phyloP scores from a whole-genome alignment of 2,329 filamentous ascomycete species.

The Phyllosticta citrichinensis region DNA sequence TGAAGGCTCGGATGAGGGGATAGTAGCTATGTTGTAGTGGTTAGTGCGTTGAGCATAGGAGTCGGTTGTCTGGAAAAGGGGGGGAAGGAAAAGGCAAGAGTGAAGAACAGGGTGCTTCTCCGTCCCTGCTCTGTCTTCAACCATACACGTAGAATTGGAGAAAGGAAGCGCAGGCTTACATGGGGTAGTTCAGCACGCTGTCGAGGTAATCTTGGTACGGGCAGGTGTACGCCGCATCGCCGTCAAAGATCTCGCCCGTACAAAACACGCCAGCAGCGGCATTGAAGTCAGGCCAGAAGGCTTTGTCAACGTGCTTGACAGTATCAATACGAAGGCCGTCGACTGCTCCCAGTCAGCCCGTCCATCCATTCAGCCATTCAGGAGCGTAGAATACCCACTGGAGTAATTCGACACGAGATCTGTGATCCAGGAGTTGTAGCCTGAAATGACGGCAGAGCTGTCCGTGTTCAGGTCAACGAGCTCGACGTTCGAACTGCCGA shows the following conservation, averaged over 20 bases:
- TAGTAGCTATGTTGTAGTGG: slow-evolving; percentile 19
- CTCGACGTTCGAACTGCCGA: slow-evolving; percentile 37
- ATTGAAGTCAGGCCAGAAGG: slow-evolving; percentile 27
- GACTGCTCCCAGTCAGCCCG: slow-evolving; percentile 14
- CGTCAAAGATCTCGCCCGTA: slow-evolving; percentile 28
- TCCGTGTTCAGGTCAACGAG: slow-evolving; percentile 40
- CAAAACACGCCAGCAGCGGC: slow-evolving; percentile 26
- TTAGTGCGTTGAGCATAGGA: background rate
- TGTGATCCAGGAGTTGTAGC: slow-evolving; percentile 9
- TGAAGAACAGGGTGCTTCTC: background rate
- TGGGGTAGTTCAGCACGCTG: slow-evolving; percentile 28
- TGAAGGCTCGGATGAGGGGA: slow-evolving; percentile 27
- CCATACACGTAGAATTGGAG: background rate
- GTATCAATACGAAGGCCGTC: slow-evolving; percentile 33
- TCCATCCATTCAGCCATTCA: background rate
- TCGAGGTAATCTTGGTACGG: slow-evolving; percentile 26
- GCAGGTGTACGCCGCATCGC: slow-evolving; percentile 24
- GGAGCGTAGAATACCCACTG: slow-evolving; percentile 13
- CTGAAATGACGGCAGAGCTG: slow-evolving; percentile 13
- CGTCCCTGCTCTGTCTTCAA: too few relatives aligned
- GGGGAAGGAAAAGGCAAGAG: background rate
- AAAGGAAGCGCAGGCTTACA: slow-evolving; percentile 6
- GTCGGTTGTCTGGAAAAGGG: too few relatives aligned
- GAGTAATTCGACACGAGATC: slow-evolving; percentile 23
- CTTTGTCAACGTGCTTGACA: slow-evolving; percentile 27